phyloP scores from a whole-genome alignment of 2,329 filamentous ascomycete species.

The Botrytis cinerea region DNA sequence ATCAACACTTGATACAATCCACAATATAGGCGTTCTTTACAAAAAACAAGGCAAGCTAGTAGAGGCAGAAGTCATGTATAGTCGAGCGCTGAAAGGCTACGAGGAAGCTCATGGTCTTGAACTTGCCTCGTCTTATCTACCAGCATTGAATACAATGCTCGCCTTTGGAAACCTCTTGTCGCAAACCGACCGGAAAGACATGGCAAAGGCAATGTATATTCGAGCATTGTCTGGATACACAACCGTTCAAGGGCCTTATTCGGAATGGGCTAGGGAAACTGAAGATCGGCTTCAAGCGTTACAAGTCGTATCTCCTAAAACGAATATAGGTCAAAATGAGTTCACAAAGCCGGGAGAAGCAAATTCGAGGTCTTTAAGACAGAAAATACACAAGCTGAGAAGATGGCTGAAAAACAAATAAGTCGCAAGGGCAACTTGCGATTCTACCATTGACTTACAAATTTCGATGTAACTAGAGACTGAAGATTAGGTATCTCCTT shows the following conservation, averaged over 20 bases:
- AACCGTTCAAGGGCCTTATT: background rate
- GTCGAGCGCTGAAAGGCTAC: conserved; percentile 22
- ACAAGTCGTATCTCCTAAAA: background rate
- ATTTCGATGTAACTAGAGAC: background rate
- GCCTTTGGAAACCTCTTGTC: conserved; percentile 37
- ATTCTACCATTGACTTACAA: background rate
- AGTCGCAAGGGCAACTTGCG: background rate
- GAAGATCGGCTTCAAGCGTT: background rate
- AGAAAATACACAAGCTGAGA: background rate
- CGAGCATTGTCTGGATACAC: background rate
- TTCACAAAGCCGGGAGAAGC: too few relatives aligned
- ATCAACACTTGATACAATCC: conserved; percentile 23
- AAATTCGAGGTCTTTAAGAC: background rate
- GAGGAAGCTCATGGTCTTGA: conserved; percentile 25
- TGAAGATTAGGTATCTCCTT: background rate
- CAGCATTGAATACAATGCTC: conserved; percentile 37
- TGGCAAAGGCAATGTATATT: background rate
- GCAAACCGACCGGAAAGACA: conserved; percentile 20
- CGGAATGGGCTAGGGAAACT: background rate
- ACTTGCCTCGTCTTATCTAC: conserved; percentile 36
- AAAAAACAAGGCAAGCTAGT: conserved; percentile 13
- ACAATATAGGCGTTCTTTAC: conserved; percentile 26
- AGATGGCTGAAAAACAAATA: background rate
- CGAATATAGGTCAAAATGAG: too few relatives aligned
- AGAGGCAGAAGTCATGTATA: conserved; percentile 28